phyloP scores from a whole-genome alignment of 1,284 basidiomycete species.

The Phenoliferia sp. region DNA sequence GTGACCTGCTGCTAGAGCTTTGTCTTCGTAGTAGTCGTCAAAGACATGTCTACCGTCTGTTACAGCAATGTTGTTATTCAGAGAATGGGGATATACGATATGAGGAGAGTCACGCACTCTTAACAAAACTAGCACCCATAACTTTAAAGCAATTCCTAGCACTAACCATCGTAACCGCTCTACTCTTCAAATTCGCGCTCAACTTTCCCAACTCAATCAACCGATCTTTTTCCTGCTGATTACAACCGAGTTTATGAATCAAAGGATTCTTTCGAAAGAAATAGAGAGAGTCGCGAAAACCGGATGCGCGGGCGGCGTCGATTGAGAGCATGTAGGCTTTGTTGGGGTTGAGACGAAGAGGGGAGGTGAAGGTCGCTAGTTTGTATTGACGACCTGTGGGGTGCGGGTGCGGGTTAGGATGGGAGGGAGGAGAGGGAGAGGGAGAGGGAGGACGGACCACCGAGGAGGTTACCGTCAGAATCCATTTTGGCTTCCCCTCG shows the following conservation, averaged over 20 bases:
- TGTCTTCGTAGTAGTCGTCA: conserved; percentile 73
- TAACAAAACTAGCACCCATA: conserved; percentile 83
- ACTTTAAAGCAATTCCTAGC: conserved; percentile 90
- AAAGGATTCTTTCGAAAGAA: conserved; percentile 89
- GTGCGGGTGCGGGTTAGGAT: background rate
- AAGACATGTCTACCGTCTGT: conserved; percentile 84
- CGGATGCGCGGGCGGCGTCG: conserved; percentile 90
- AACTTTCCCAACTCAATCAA: conserved; percentile 83
- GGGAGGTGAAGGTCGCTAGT: conserved; percentile 76
- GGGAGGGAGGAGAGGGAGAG: background rate
- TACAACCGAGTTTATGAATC: conserved; percentile 82
- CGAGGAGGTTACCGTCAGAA: conserved; percentile 71
- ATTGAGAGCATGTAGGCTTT: conserved; percentile 92
- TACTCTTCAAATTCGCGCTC: conserved; percentile 77
- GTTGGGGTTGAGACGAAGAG: conserved; percentile 68
- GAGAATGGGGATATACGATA: background rate
- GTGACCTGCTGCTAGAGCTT: conserved; percentile 32
- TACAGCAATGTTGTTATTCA: background rate
- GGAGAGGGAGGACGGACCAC: conserved; percentile 49
- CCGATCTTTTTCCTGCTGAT: conserved; percentile 81
- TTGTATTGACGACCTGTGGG: conserved; percentile 75
- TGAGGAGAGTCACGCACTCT: conserved; percentile 53
- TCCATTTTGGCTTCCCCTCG: conserved; percentile 93
- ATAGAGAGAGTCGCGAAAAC: conserved; percentile 92
- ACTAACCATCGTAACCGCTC: conserved; percentile 89